Conservation (phyloP, 208 protist species). For the Trypanosoma theileri region DNA sequence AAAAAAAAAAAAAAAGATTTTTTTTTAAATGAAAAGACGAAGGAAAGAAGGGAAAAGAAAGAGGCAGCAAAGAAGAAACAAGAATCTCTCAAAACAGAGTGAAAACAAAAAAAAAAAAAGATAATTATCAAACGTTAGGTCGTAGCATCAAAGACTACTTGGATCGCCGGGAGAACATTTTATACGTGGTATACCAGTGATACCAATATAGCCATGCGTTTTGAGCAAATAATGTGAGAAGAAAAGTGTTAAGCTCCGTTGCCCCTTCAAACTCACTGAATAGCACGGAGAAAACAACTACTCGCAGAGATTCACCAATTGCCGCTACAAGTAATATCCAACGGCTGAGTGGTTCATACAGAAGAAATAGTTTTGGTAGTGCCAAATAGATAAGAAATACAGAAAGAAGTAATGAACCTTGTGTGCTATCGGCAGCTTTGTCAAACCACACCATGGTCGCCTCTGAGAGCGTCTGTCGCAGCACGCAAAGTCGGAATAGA, state of each 20-base stretch:
- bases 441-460: conserved; percentile 52
- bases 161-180: conserved; percentile 8
- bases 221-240: conserved; percentile 53
- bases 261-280: conserved; percentile 39
- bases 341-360: conserved; percentile 54
- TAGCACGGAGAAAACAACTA: conserved; percentile 42
- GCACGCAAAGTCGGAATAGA: conserved; percentile 13
- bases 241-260: conserved; percentile 55
- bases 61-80: conserved; percentile 3
- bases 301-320: conserved; percentile 39
- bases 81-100: too few relatives aligned
- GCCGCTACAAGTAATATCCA: conserved; percentile 55
- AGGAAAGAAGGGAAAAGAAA: conserved; percentile 1
- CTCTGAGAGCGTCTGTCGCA: conserved; percentile 11
- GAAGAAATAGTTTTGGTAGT: conserved; percentile 47
- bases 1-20: background rate
- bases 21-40: background rate
- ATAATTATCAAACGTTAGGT: background rate
- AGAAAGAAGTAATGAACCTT: conserved; percentile 37
- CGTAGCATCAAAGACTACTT: background rate
- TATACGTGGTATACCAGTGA: conserved; percentile 57
- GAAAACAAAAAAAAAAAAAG: too few relatives aligned
- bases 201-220: conserved; percentile 51
- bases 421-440: conserved; percentile 35
- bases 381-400: conserved; percentile 41